phyloP scores from a whole-genome alignment of 805 yeast genomes.

The Middelhovenomyces tepae region DNA sequence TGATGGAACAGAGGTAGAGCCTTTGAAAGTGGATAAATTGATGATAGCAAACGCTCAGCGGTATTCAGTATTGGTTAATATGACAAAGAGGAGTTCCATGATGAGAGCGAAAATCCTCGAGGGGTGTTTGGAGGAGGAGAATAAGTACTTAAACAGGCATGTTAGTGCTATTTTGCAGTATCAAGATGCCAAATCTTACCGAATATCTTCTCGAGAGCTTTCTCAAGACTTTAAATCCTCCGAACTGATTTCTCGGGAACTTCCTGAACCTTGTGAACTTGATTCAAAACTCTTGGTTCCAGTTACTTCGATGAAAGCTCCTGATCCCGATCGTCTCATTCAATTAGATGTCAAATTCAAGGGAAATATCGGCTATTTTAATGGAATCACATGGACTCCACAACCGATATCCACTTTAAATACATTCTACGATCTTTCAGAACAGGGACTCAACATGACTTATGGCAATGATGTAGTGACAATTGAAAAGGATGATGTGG shows the following conservation, averaged over 20 bases:
- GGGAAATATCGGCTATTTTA: constrained; percentile 28
- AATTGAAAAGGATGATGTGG: constrained; percentile 47
- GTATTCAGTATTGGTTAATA: constrained; percentile 55
- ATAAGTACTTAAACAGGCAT: too few relatives aligned
- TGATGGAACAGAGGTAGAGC: constrained; percentile 25
- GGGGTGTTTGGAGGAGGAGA: too few relatives aligned
- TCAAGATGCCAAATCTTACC: too few relatives aligned
- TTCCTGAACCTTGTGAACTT: too few relatives aligned
- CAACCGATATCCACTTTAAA: constrained; percentile 15
- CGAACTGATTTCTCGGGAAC: too few relatives aligned
- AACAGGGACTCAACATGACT: constrained; percentile 33
- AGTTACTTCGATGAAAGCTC: constrained; percentile 16
- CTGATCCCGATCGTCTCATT: constrained; percentile 27
- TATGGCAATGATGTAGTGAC: constrained; percentile 49
- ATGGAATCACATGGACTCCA: constrained; percentile 17
- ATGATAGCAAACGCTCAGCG: constrained; percentile 68
- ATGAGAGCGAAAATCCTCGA: too few relatives aligned
- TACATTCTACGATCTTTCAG: constrained; percentile 4
- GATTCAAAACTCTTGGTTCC: constrained; percentile 20
- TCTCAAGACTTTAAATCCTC: too few relatives aligned
- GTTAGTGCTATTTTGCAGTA: too few relatives aligned
- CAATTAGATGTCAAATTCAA: constrained; percentile 25
- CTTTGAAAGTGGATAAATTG: constrained; percentile 18
- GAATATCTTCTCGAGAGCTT: too few relatives aligned
- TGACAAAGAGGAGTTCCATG: constrained; percentile 20